These are phyloP conservation scores for Komagataella ulmi DNA, from an alignment of 805 yeast genomes.

Conservation along the genomic window DNA sequence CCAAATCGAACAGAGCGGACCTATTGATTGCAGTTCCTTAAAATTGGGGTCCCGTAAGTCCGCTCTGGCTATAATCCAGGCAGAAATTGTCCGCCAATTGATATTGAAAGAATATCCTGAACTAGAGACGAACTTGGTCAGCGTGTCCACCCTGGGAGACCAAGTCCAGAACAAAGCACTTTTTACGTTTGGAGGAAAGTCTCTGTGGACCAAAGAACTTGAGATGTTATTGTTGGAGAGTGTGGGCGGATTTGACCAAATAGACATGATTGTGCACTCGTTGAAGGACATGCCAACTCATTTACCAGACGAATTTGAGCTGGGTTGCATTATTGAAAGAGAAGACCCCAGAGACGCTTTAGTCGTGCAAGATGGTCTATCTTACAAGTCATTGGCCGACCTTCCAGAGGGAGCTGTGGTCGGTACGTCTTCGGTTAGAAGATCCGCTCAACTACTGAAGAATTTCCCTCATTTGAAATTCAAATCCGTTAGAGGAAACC, in stretches of 20 bases:
- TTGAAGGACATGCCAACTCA: conserved; percentile 85
- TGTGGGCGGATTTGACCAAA: conserved; percentile 47
- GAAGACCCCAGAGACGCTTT: conserved; percentile 93
- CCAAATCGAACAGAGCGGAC: not conserved
- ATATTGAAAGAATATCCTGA: conserved; percentile 53
- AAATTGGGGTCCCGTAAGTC: conserved; percentile 85
- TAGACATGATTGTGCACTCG: conserved; percentile 88
- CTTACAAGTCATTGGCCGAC: conserved; percentile 52
- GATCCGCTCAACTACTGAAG: conserved; percentile 82
- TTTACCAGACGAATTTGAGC: conserved; percentile 77
- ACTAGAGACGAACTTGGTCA: conserved; percentile 59
- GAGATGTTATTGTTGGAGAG: conserved; percentile 61
- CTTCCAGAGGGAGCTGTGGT: conserved; percentile 79
- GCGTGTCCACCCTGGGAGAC: conserved; percentile 83
- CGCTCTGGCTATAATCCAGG: conserved; percentile 75
- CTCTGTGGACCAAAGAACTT: conserved; percentile 92
- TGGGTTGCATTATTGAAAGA: conserved; percentile 78
- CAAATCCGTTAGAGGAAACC: conserved; percentile 77
- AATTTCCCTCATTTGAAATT: conserved; percentile 65
- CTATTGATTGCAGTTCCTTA: conserved; percentile 4
- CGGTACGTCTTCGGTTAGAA: conserved; percentile 89
- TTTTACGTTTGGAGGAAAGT: conserved; percentile 91
- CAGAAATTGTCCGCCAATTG: conserved; percentile 52
- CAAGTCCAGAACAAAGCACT: conserved; percentile 74
- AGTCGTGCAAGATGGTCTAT: conserved; percentile 54